Base-by-base conservation (phyloP, 257 asterid genomes). In the Perilla frutescens region DNA sequence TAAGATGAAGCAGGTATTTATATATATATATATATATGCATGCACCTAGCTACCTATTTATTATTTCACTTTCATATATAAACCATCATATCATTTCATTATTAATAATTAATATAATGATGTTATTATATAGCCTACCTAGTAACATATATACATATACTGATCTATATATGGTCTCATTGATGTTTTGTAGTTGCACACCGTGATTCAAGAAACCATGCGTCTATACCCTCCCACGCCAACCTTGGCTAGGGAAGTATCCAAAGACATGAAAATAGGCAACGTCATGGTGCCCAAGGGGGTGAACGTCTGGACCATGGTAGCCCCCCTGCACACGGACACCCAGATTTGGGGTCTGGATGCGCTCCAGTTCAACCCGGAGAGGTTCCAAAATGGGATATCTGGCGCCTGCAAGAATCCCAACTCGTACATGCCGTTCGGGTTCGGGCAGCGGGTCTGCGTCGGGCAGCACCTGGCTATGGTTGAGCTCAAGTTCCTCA, bases 191-290 rank as follows among this genome's bases (percentile, higher is more conserved):
- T 58, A 83, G 53, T n/a, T 48, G 53, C 66, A 73, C 26, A 87
- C 78, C 89, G 89, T 79, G 66, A 84, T 87, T 49, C 84, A 87
- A 63, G 91, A 87, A 44, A 66, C 87, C 1, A 50, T 84, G 79
- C 84, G 89, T 0, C 82, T 87, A 0, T 87, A 87, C 59, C 86
- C 87, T 3, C 82, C 87, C 0, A 34, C 82, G 3, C 66, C 85
- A 0, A 62, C 82, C 31, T 44, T 87, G 8, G 20, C 89, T 7
- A 74, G 91, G 76, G 86, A 87, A 57, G 82, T 78, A 3, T 54
- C 75, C 1, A 64, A 66, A 49, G 90, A 83, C 71, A 75, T 83
- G 84, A 81, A 71, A 6, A 51, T 86, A 14, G 85, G 87, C 4
- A n/a, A 66, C 31, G 13, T 87, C 8, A 31, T 0, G 2, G 51